Conservation (phyloP, 2,329 filamentous ascomycete genomes). For the Sarocladium oryzae region DNA sequence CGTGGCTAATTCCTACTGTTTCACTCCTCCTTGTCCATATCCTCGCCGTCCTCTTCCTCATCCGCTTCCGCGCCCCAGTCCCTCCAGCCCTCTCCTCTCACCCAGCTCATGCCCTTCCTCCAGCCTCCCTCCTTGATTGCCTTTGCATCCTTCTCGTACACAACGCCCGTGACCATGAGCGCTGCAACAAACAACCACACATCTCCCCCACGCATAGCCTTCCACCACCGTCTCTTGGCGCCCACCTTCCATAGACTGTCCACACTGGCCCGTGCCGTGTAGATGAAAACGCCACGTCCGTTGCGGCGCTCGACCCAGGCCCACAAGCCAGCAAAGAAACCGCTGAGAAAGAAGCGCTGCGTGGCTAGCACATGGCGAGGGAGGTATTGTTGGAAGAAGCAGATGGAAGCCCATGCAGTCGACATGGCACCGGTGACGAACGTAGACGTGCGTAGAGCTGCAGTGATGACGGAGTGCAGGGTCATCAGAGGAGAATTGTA, state of each 20-base stretch:
- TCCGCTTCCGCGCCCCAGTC: conserved; percentile 57
- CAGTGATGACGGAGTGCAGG: conserved; percentile 58
- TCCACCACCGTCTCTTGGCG: conserved; percentile 86
- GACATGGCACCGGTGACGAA: conserved; percentile 76
- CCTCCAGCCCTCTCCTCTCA: conserved; percentile 68
- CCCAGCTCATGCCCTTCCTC: conserved; percentile 66
- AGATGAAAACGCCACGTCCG: conserved; percentile 67
- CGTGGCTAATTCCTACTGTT: no score
- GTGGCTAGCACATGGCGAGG: conserved; percentile 70
- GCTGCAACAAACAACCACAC: conserved; percentile 76
- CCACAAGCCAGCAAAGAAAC: conserved; percentile 80
- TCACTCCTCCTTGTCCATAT: conserved; percentile 18
- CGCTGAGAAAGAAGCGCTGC: conserved; percentile 84
- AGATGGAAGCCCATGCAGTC: conserved; percentile 82
- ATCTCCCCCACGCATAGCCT: conserved; percentile 73
- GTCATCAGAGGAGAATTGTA: conserved; percentile 63
- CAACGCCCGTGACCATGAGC: conserved; percentile 68
- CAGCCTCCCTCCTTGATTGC: conserved; percentile 61
- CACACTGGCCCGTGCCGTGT: conserved; percentile 69
- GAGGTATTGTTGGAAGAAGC: conserved; percentile 76
- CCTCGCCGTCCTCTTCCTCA: conserved; percentile 33
- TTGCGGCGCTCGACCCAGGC: conserved; percentile 65
- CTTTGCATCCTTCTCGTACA: conserved; percentile 66
- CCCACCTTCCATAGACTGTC: conserved; percentile 89
- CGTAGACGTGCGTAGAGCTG: conserved; percentile 66